These are phyloP conservation scores for Penicillium psychrofluorescens DNA, from an alignment of 495 filamentous ascomycete species.

Conservation along the genomic window DNA sequence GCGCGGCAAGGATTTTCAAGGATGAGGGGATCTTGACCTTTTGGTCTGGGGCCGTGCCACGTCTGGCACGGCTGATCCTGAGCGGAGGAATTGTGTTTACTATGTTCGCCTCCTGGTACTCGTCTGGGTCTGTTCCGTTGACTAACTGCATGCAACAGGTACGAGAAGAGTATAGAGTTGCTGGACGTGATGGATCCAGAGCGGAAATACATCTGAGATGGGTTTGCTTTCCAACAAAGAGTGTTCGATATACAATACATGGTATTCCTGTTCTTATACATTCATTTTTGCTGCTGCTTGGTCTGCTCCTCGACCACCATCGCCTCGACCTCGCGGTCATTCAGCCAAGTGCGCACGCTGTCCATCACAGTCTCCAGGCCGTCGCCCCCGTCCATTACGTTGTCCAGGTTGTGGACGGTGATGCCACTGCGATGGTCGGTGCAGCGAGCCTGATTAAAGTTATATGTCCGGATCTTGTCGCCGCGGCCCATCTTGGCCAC, in stretches of 20 bases:
- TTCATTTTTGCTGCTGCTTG: constrained; percentile 6
- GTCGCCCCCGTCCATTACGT: constrained; percentile 67
- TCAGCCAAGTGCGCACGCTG: constrained; percentile 73
- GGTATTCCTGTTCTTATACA: constrained; percentile 7
- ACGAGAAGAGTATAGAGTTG: constrained; percentile 93
- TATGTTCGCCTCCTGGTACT: constrained; percentile 51
- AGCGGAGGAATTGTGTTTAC: constrained; percentile 98
- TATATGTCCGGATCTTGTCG: constrained; percentile 94
- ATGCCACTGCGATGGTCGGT: constrained; percentile 88
- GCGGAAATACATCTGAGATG: constrained; percentile 64
- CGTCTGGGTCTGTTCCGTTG: neutral
- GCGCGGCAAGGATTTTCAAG: constrained; percentile 74
- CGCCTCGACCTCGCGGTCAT: constrained; percentile 66
- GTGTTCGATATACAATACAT: constrained; percentile 10
- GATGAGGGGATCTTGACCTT: constrained; percentile 87
- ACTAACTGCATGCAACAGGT: constrained; percentile 40
- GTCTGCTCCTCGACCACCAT: constrained; percentile 46
- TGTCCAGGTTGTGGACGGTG: constrained; percentile 73
- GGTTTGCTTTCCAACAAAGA: constrained; percentile 1
- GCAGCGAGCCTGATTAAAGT: constrained; percentile 86
- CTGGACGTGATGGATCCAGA: constrained; percentile 79
- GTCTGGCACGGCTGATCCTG: constrained; percentile 74
- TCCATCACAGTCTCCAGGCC: constrained; percentile 71
- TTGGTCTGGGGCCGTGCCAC: constrained; percentile 87
- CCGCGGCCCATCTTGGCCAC: constrained; percentile 76